Conservation (phyloP, 139 green algal genomes). For the Tetraselmis striata region DNA sequence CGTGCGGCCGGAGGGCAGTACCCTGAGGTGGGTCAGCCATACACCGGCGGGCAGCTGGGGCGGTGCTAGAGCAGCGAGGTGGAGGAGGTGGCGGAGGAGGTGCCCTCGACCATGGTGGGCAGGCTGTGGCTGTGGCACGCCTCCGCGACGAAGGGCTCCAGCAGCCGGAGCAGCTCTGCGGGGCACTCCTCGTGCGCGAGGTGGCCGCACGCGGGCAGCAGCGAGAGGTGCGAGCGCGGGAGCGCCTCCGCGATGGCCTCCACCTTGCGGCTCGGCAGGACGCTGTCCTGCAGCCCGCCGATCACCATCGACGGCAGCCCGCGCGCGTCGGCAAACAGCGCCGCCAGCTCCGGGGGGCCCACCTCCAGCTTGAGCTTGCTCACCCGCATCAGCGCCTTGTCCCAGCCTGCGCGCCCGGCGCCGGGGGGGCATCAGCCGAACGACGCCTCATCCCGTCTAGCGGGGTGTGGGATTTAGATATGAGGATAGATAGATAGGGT, state of each 20-base stretch:
- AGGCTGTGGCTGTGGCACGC: neutral
- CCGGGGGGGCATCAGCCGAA: no score
- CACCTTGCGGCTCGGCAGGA: constrained; percentile 31
- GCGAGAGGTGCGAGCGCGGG: constrained; percentile 8
- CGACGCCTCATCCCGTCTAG: no score
- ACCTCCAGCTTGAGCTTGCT: neutral
- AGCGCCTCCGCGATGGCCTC: constrained; percentile 26
- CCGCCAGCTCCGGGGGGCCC: neutral
- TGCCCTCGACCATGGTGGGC: neutral
- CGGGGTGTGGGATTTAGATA: no score
- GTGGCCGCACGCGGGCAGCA: constrained; percentile 65
- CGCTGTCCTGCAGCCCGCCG: constrained; percentile 28
- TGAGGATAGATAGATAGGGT: no score
- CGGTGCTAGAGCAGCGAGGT: no score
- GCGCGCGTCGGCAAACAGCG: neutral
- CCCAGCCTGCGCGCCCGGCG: neutral
- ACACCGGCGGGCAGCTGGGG: no score
- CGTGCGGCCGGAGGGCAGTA: no score
- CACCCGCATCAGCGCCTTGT: neutral
- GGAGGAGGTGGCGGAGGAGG: no score
- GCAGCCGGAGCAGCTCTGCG: constrained; percentile 31
- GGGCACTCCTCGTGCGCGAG: constrained; percentile 67
- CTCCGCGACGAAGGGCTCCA: constrained; percentile 32
- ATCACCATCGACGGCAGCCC: neutral
- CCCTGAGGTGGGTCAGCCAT: no score